Evolutionary conservation across 75 land plant species (phyloP), one percentile per base, ranked within the genome.

Genomic region (Selaginella tamariscina): DNA sequence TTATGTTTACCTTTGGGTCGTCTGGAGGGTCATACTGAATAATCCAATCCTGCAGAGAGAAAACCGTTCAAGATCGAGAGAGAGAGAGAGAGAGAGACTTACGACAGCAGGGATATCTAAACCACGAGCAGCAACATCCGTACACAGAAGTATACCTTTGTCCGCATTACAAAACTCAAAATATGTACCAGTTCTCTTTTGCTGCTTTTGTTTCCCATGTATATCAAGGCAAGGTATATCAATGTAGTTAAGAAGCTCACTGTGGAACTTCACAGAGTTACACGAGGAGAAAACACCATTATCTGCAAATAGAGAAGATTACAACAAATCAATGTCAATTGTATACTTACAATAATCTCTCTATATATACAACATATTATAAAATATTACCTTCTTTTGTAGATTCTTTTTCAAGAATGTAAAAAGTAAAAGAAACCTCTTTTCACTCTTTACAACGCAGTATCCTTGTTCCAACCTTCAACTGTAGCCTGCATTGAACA

Each of bases 261-360:
- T 15, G 49, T 39, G 49, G 49, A 39, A 39, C 15, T 39, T 39
- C 49, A 39, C 49, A 5, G 98, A 86, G 80, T 86, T 84, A 65
- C 91, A 87, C 1, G 96, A 87, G 1, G 98, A 93, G 70, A 93
- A 89, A 93, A 89, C 5, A 89, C 96, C 95, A 93, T 89, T n/a
- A 80, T 57, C 82, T 80, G 74, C 22, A 9, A 39, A 39, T 5
- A 5, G 15, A 39, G n/a, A n/a, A n/a, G n/a, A n/a, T n/a, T n/a
- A n/a, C n/a, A n/a, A n/a, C n/a, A n/a, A n/a, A n/a, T n/a, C n/a
- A n/a, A n/a, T n/a, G n/a, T n/a, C n/a, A n/a, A n/a, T n/a, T n/a
- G n/a, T n/a, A n/a, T n/a, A n/a, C n/a, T n/a, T n/a, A n/a, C n/a
- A n/a, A n/a, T n/a, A n/a, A n/a, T n/a, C n/a, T n/a, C n/a, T n/a